A percentile compares a stretch with the other conserved stretches of the same genome.
Evolutionary conservation across 768 basidiomycete species (phyloP).

Genomic region (Leccinum imitatum): DNA sequence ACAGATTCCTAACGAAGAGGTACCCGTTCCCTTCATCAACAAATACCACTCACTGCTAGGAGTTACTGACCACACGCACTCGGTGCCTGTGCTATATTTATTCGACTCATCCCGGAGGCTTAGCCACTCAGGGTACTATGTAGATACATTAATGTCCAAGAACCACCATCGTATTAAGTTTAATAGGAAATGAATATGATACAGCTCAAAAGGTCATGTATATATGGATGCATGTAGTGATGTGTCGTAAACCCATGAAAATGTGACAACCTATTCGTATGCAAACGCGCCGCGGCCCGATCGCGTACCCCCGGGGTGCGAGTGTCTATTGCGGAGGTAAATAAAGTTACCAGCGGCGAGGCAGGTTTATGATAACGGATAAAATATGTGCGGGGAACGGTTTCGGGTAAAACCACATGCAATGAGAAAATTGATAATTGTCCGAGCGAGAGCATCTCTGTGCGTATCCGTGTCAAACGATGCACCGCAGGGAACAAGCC

Average conservation of each 20-base stretch:
- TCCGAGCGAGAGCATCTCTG: too few species aligned
- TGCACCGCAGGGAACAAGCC: slow-evolving; percentile 9
- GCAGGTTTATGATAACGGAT: slow-evolving; percentile 20
- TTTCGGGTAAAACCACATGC: neutral
- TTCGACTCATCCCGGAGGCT: too few species aligned
- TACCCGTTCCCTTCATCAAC: too few species aligned
- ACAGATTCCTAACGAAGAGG: too few species aligned
- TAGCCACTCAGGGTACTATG: too few species aligned
- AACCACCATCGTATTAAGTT: neutral
- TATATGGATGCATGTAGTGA: neutral
- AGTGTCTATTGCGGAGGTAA: slow-evolving; percentile 5
- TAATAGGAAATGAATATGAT: neutral
- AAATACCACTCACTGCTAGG: too few species aligned
- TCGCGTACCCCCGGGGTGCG: neutral
- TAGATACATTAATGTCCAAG: too few species aligned
- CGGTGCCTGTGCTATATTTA: too few species aligned
- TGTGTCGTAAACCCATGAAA: slow-evolving; percentile 1
- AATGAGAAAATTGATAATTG: neutral
- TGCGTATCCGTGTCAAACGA: neutral
- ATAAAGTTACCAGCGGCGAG: slow-evolving; percentile 19
- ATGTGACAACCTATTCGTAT: neutral
- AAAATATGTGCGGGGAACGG: slow-evolving; percentile 21
- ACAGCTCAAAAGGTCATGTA: slow-evolving; percentile 2
- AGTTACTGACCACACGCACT: too few species aligned
- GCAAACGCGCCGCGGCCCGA: neutral